Base-by-base conservation (phyloP, 106 monocot species). In the Phalaenopsis equestris region DNA sequence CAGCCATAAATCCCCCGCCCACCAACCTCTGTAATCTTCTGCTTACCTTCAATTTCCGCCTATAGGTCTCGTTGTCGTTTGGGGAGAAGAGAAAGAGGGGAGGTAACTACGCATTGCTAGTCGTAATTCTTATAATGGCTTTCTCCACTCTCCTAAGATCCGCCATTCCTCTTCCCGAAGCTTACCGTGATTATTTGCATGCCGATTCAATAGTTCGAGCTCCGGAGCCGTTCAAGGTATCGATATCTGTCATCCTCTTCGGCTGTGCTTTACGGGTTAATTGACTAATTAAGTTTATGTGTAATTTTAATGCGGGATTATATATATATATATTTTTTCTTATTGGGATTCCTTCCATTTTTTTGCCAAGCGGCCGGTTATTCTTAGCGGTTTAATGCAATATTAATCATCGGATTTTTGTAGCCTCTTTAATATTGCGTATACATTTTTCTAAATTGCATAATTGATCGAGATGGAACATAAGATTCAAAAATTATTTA, bases 91-190 rank as follows among this genome's bases (percentile, higher is more conserved):
- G 52, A 48, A 55, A 77, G 12, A 77, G 56, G 37, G 4, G 36
- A 24, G 12, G 39, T 14, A 37, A n/a, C 70, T 38, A 30, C 30
- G 30, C 30, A 30, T 30, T 30, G 30, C 30, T 30, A 30, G 30
- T 30, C 38, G 3, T 47, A 14, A 19, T 37, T 52, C 23, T 45
- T 17, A 14, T 47, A 79, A 79, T 79, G 83, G 78, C 83, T 43
- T 79, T 47, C 70, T 56, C 79, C 52, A 21, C 79, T 78, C 8
- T 78, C 73, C 73, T 83, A 72, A 57, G 79, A 83, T 78, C 83
- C 23, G 83, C 79, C 0, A 70, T 73, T 21, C 73, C 57, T 73
- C 78, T 57, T 45, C 52, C 74, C 65, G 58, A 64, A 21, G 56
- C 73, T 78, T 74, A 55, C 37, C 72, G 37, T 55, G 39, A 41